Base-by-base conservation (phyloP, 2,329 filamentous ascomycete genomes). In the Incumbomyces lentus region DNA sequence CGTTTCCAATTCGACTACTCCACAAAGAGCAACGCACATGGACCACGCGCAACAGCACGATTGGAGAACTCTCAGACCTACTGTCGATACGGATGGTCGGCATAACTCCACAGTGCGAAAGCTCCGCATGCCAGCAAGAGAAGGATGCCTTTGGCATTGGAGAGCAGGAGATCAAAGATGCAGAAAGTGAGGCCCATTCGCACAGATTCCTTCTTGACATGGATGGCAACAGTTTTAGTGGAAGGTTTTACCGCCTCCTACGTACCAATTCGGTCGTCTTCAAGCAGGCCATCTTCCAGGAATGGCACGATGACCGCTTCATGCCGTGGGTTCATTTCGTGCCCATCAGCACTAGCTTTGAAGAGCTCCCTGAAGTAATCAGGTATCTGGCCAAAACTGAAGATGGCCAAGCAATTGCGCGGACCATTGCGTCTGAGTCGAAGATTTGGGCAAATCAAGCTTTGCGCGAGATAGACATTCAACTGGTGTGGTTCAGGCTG, bases 271-370 rank as follows among this genome's bases (percentile, higher is more conserved):
- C 76, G 13, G 62, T 89, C 6, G 82, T 82, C 0, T 76, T 90
- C 64, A 90, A 90, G 66, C 77, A 81, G 7, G 86, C 85, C 0
- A 68, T 90, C 14, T 90, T 81, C 65, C 73, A 76, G 17, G 86
- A 90, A 61, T 92, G 85, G 86, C 84, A 89, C 59, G 85, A 89
- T 60, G 76, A 74, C 36, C 73, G 85, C 2, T 69, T 90, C 1
- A 69, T 86, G 2, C 74, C 83, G 0, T 92, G 86, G 85, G 78
- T 79, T 57, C 86, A 92, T 63, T 90, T 86, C 56, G 79, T 87
- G 2, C 86, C 86, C 12, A 79, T 90, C 74, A 82, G 87, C 59
- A 83, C 77, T 57, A 75, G 79, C 1, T 87, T 81, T 56, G 68
- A 76, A 32, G 86, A 89, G 55, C 73, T 84, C 56, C 87, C 80